Conservation (phyloP, 306 rosid species). For the Sechiopsis laciniata region DNA sequence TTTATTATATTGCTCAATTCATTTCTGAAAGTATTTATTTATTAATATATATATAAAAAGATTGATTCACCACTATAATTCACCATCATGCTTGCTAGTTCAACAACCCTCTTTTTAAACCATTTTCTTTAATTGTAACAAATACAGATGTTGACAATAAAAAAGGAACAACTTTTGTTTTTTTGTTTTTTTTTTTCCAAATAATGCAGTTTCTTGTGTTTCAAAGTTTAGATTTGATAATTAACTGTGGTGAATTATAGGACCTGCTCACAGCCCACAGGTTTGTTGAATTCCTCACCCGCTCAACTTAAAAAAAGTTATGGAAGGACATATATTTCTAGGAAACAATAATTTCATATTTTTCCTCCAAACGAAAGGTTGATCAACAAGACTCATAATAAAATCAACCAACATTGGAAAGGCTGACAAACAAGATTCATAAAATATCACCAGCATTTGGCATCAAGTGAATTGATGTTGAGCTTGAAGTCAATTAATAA, state of each 20-base stretch:
- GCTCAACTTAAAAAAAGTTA: too few species aligned
- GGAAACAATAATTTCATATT: not conserved
- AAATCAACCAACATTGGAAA: not conserved
- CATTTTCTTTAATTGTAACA: not conserved
- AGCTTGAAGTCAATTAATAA: conserved; percentile 11
- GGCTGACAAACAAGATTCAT: too few species aligned
- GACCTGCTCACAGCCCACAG: too few species aligned
- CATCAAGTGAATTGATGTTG: not conserved
- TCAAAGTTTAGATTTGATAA: not conserved
- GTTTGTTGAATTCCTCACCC: too few species aligned
- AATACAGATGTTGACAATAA: not conserved
- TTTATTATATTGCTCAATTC: not conserved
- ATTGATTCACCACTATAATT: too few species aligned
- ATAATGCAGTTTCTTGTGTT: not conserved
- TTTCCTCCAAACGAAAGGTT: not conserved
- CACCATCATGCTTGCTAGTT: conserved; percentile 11
- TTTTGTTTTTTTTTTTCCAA: not conserved
- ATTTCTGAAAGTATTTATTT: not conserved
- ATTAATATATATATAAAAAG: too few species aligned
- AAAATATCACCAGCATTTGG: not conserved
- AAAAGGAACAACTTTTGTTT: not conserved
- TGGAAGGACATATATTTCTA: not conserved
- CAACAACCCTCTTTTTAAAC: not conserved
- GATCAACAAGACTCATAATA: not conserved
- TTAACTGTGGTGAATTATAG: not conserved